These are phyloP conservation scores for Myochromella boudieri DNA, from an alignment of 768 basidiomycete species.

Conservation along the genomic window DNA sequence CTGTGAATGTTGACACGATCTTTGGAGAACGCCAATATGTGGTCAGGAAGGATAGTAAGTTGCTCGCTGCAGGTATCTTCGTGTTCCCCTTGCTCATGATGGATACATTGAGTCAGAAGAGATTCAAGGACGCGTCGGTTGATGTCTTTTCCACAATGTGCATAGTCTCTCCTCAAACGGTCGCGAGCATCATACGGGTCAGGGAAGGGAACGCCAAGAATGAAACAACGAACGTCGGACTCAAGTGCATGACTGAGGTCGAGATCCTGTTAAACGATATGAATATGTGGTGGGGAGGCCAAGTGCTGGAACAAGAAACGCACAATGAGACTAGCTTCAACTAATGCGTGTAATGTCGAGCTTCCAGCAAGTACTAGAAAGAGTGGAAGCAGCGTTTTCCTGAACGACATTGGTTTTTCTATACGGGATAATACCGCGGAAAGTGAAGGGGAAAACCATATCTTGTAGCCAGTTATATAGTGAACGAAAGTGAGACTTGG, in stretches of 20 bases:
- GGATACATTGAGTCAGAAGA: constrained; percentile 16
- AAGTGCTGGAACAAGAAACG: too few species aligned
- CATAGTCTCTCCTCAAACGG: constrained; percentile 10
- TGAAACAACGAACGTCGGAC: constrained; percentile 10
- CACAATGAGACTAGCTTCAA: constrained; percentile 4
- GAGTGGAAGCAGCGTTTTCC: constrained; percentile 10
- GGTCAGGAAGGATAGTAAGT: constrained; percentile 10
- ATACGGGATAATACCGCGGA: too few species aligned
- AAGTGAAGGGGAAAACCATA: too few species aligned
- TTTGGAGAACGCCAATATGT: constrained; percentile 13
- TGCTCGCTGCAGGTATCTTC: constrained; percentile 11
- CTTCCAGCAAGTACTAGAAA: constrained; percentile 5
- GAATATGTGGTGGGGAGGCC: too few species aligned
- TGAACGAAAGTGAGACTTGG: background rate
- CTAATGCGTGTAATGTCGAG: background rate
- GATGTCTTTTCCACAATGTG: constrained; percentile 12
- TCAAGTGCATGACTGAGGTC: background rate
- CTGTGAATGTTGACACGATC: constrained; percentile 4
- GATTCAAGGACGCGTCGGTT: constrained; percentile 16
- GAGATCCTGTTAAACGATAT: constrained; percentile 4
- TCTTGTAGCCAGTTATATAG: too few species aligned
- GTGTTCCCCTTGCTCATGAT: constrained; percentile 5
- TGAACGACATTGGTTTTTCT: constrained; percentile 10
- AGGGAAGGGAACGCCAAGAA: constrained; percentile 11
- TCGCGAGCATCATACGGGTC: constrained; percentile 11